phyloP scores from a whole-genome alignment of 2,329 filamentous ascomycete genomes.

The Colletotrichum liaoningense region DNA sequence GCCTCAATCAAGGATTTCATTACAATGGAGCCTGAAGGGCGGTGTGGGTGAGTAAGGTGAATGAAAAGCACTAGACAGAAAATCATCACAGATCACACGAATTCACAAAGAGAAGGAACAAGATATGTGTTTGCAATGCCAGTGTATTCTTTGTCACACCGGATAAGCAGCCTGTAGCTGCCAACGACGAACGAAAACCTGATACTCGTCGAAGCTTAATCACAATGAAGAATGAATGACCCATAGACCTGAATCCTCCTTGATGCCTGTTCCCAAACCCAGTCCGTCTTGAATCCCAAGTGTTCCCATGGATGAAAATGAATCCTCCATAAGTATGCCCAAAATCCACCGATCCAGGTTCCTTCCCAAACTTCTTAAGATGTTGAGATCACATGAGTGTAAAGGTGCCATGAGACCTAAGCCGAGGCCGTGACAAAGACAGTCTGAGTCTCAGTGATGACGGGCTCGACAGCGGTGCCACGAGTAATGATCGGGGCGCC shows the following conservation, averaged over 20 bases:
- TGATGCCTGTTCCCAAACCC: neutral
- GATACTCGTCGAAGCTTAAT: neutral
- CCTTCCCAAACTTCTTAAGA: neutral
- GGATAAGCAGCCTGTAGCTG: neutral
- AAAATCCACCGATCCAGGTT: neutral
- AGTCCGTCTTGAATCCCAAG: neutral
- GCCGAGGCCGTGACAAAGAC: neutral
- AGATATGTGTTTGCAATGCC: neutral
- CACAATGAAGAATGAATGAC: neutral
- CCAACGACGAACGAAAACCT: neutral
- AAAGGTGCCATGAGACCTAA: neutral
- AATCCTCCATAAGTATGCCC: neutral
- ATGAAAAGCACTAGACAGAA: neutral
- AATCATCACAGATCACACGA: too few species aligned
- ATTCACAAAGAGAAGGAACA: neutral
- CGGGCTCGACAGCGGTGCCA: neutral
- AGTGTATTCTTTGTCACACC: neutral
- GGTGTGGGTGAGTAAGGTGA: neutral
- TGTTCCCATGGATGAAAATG: neutral
- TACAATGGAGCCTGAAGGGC: too few species aligned
- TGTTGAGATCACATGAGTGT: neutral
- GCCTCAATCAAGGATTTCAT: fast-evolving
- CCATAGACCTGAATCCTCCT: neutral
- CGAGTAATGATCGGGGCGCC: too few species aligned
- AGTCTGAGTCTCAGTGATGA: too few species aligned